Evolutionary conservation across 2,329 filamentous ascomycete species (phyloP), one percentile per base, ranked within the genome.

Genomic region (Aspergillus caelatus): DNA sequence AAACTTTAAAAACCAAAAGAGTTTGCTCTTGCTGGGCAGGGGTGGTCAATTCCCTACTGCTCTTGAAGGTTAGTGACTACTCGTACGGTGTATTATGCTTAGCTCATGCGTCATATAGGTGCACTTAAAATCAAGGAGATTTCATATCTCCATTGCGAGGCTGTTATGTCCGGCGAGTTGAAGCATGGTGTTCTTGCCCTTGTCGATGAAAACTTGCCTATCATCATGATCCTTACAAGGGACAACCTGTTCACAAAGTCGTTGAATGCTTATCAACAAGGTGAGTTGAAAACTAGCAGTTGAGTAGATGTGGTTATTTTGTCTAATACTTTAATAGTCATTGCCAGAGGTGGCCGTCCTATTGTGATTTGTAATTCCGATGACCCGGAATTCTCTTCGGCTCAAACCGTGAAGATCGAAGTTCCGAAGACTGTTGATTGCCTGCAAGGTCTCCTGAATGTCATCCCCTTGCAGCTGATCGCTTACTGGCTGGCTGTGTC

Each of bases 111-210:
- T 52, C 46, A 28, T 64, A 50, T 60, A 85, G 83, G 93, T 82
- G 95, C 95, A 57, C 86, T 99, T 72, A 99, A 99, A 87, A 99
- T 99, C 82, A 99, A 99, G 88, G 95, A 99, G 84, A 99, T 99
- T 75, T 98, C 94, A 21, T 99, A 99, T 82, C 91, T 99, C 64
- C 95, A 99, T 82, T 99, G 95, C 81, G 95, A 99, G 84, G 95
- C 95, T 73, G 95, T 99, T 85, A 99, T 99, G 95, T 98, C 95
- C 68, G 95, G 95, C 81, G 95, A 99, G 84, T 88, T 99, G 74
- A 99, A 99, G 88, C 95, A 99, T 81, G 95, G 95, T 85, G 95
- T 99, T 58, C 85, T 99, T 77, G 95, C 95, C 59, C 87, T 99
- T 67, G 95, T 99, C 64, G 95, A 99, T 75, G 95, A 99, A 87